A percentile compares a stretch with the other conserved stretches of the same genome.
Conservation (phyloP, 208 protist species). For the Angomonas ambiguus region DNA sequence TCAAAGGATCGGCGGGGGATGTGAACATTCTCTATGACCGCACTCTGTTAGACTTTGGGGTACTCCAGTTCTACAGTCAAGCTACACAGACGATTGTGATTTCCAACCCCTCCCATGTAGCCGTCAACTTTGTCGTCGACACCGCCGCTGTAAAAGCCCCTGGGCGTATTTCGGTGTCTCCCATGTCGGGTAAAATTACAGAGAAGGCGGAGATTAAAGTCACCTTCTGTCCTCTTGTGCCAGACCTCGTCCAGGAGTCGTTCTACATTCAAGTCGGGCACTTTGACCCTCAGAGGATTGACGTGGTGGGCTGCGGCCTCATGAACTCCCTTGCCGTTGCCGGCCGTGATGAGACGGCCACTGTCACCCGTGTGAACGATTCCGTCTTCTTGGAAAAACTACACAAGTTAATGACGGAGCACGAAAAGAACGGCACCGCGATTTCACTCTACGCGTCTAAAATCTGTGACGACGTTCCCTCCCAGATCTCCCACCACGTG, state of each 20-base stretch:
- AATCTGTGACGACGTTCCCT: neutral
- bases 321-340: constrained; percentile 52
- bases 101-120: constrained; percentile 88
- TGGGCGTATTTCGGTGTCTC: constrained; percentile 65
- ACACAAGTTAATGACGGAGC: neutral
- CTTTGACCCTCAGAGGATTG: constrained; percentile 89
- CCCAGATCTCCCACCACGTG: neutral
- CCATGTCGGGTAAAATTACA: constrained; percentile 61
- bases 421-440: constrained; percentile 4
- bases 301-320: constrained; percentile 66
- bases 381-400: neutral
- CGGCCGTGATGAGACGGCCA: constrained; percentile 18
- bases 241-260: constrained; percentile 76
- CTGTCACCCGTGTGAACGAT: constrained; percentile 6
- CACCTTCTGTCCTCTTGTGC: constrained; percentile 75
- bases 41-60: constrained; percentile 89
- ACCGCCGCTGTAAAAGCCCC: constrained; percentile 34
- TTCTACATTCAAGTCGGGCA: constrained; percentile 89
- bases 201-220: constrained; percentile 73
- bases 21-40: constrained; percentile 84
- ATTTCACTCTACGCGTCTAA: constrained; percentile 10
- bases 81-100: constrained; percentile 76
- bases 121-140: constrained; percentile 77
- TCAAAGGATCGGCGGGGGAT: constrained; percentile 70
- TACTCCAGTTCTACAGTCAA: constrained; percentile 66